Evolutionary conservation across 2,329 filamentous ascomycete genomes (phyloP).

Genomic region (Alternaria tenuissima): DNA sequence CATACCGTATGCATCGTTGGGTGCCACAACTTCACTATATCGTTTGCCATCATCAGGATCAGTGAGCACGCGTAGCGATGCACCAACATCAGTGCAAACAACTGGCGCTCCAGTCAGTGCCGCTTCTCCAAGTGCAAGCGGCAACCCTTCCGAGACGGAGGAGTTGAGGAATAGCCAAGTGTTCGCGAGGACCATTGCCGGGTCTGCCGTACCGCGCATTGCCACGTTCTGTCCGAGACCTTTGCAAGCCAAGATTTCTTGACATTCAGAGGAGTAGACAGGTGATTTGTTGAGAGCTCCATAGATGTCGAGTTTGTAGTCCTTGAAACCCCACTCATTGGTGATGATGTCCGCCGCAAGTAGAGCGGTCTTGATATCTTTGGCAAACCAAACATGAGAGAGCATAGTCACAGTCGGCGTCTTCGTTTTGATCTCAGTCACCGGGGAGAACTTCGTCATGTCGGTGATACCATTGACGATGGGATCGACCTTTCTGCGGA

Average conservation of each 20-base stretch:
- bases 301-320: conserved; percentile 70
- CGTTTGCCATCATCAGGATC: conserved; percentile 58
- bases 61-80: conserved; percentile 64
- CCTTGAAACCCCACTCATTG: conserved; percentile 71
- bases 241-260: conserved; percentile 66
- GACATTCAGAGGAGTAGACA: conserved; percentile 67
- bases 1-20: conserved; percentile 68
- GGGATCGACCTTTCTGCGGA: conserved; percentile 68
- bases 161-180: conserved; percentile 61
- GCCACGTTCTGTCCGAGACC: conserved; percentile 60
- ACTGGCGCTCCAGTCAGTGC: conserved; percentile 65
- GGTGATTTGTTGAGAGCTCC: conserved; percentile 70
- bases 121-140: conserved; percentile 66
- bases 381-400: conserved; percentile 67
- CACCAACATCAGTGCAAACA: conserved; percentile 65
- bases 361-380: conserved; percentile 71
- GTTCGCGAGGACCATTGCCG: conserved; percentile 55
- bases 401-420: conserved; percentile 71
- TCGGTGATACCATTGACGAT: conserved; percentile 72
- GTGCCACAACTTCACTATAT: conserved; percentile 70
- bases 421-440: conserved; percentile 66
- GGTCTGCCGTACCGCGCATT: conserved; percentile 65
- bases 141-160: conserved; percentile 64
- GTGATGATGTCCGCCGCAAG: conserved; percentile 71
- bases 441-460: conserved; percentile 69